Percentiles rank a stretch among this genome's conserved stretches.
phyloP scores from a whole-genome alignment of 2,329 filamentous ascomycete species.

The Endothia cerciana region DNA sequence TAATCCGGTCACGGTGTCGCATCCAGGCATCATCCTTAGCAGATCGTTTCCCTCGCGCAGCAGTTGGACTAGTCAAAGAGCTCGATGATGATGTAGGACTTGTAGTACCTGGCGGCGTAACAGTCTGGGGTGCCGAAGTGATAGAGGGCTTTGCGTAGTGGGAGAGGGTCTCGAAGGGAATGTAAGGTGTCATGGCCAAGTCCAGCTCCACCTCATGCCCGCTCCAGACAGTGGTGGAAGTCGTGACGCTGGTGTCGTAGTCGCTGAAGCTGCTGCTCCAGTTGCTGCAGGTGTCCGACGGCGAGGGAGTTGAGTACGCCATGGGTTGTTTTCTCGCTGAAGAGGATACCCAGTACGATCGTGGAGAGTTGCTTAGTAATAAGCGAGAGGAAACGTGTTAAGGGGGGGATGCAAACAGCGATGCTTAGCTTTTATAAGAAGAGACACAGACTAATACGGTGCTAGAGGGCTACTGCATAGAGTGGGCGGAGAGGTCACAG shows the following conservation, averaged over 20 bases:
- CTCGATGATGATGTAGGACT: constrained; percentile 1
- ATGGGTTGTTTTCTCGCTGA: neutral
- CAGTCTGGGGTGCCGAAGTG: neutral
- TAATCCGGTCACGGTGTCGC: constrained; percentile 34
- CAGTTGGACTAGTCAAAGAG: too few species aligned
- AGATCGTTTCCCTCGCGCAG: constrained; percentile 17
- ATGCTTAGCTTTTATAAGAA: neutral
- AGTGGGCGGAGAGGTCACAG: neutral
- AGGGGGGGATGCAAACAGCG: neutral
- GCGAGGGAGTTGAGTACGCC: constrained; percentile 16
- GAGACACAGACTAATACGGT: neutral
- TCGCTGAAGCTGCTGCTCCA: constrained; percentile 19
- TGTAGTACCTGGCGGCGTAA: neutral
- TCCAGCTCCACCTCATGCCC: neutral
- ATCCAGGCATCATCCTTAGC: constrained; percentile 36
- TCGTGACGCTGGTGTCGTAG: constrained; percentile 12
- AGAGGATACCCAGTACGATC: neutral
- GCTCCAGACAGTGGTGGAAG: neutral
- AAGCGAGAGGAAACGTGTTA: constrained; percentile 10
- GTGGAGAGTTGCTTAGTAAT: neutral
- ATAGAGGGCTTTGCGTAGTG: neutral
- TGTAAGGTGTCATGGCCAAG: neutral
- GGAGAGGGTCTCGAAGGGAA: neutral
- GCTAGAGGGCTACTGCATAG: constrained; percentile 6
- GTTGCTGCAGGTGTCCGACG: constrained; percentile 14